Evolutionary conservation across 495 filamentous ascomycete species (phyloP).

Genomic region (Xylaria acuta): DNA sequence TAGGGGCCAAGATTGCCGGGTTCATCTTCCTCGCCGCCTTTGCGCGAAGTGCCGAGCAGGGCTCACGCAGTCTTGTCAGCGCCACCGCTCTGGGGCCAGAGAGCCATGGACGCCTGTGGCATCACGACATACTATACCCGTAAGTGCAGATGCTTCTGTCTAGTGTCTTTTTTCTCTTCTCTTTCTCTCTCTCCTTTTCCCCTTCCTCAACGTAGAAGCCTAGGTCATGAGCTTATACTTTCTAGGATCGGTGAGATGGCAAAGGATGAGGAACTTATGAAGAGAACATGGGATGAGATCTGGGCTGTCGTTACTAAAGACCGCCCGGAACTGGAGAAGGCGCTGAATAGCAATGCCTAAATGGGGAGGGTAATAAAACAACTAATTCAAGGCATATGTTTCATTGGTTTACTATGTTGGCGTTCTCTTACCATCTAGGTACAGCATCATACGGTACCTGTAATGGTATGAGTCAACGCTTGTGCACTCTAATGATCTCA

Average conservation of each 20-base stretch:
- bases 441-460: too few species aligned
- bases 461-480: too few species aligned
- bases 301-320: background rate
- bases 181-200: too few species aligned
- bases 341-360: background rate
- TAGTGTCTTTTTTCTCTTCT: too few species aligned
- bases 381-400: too few species aligned
- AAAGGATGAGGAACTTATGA: background rate
- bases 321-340: background rate
- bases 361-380: too few species aligned
- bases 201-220: too few species aligned
- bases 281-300: background rate
- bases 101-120: slow-evolving; percentile 60
- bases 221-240: background rate
- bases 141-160: too few species aligned
- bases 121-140: slow-evolving; percentile 35
- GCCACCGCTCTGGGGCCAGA: slow-evolving; percentile 55
- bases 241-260: background rate
- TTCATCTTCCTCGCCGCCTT: slow-evolving; percentile 48
- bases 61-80: slow-evolving; percentile 58
- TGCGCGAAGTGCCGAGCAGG: slow-evolving; percentile 57
- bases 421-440: too few species aligned
- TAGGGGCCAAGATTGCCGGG: slow-evolving; percentile 29
- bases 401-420: too few species aligned
- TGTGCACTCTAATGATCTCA: too few species aligned